These are phyloP conservation scores for Ganoderma meredithae DNA, from an alignment of 1,284 basidiomycete genomes.

Conservation along the genomic window DNA sequence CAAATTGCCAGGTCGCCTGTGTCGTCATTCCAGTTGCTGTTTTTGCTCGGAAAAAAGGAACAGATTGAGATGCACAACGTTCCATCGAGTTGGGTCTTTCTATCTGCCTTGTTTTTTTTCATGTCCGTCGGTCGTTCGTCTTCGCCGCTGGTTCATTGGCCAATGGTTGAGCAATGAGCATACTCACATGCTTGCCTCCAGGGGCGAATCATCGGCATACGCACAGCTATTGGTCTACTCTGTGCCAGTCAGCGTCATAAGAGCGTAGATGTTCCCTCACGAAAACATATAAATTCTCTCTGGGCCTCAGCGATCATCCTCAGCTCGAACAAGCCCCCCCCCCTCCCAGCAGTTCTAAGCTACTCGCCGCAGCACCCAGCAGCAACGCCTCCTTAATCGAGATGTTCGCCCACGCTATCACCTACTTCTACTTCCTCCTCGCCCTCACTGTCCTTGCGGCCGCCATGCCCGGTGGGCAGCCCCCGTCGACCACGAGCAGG, in stretches of 20 bases:
- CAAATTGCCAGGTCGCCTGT: neutral
- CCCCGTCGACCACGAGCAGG: slow-evolving; percentile 20
- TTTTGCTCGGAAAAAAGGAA: neutral
- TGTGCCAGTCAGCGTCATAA: neutral
- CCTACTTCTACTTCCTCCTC: slow-evolving; percentile 31
- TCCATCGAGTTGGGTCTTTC: neutral
- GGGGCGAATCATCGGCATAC: neutral
- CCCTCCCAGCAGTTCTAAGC: slow-evolving; percentile 28
- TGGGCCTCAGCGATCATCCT: neutral
- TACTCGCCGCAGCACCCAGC: slow-evolving; percentile 18
- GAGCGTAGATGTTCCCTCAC: neutral
- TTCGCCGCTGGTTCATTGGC: neutral
- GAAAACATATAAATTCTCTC: slow-evolving; percentile 12
- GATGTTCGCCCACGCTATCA: slow-evolving; percentile 34
- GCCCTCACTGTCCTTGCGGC: slow-evolving; percentile 39
- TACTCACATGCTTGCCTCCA: neutral
- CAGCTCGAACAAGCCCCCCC: slow-evolving; percentile 20
- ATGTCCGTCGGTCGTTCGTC: neutral
- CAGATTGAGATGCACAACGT: neutral
- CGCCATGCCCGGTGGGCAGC: slow-evolving; percentile 36
- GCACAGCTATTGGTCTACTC: neutral
- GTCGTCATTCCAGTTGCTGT: slow-evolving; percentile 1
- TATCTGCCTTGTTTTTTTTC: neutral
- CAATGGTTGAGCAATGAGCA: neutral
- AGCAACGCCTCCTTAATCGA: neutral